These are phyloP conservation scores for Venturia nashicola DNA, from an alignment of 2,329 filamentous ascomycete species.

Conservation along the genomic window DNA sequence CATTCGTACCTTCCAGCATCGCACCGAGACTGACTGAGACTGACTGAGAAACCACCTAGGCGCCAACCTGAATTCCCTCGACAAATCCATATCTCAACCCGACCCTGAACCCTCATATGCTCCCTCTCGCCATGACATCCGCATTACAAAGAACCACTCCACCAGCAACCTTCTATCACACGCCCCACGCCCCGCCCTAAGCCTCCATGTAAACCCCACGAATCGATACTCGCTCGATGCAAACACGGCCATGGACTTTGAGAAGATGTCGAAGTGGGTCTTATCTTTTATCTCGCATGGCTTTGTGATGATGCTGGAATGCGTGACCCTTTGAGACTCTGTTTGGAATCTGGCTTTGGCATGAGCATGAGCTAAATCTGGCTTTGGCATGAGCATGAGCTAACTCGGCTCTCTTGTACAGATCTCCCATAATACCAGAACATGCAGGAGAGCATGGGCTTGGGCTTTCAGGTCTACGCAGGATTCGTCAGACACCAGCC, in stretches of 20 bases:
- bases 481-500: constrained; percentile 77
- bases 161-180: constrained; percentile 34
- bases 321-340: not conserved
- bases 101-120: constrained; percentile 6
- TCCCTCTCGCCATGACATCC: constrained; percentile 42
- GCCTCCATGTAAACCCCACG: constrained; percentile 42
- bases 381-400: not conserved
- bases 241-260: constrained; percentile 52
- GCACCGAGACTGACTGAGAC: constrained; percentile 1
- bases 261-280: constrained; percentile 59
- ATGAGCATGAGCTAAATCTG: not conserved
- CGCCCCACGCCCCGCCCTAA: constrained; percentile 18
- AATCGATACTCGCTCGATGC: constrained; percentile 69
- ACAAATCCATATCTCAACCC: not conserved
- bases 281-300: constrained; percentile 13
- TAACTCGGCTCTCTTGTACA: constrained; percentile 26
- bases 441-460: constrained; percentile 69
- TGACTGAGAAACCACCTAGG: constrained; percentile 3
- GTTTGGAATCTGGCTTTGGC: not conserved
- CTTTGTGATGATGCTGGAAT: not conserved
- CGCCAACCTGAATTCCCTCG: not conserved
- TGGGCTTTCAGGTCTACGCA: constrained; percentile 73
- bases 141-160: constrained; percentile 36
- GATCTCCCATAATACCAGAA: constrained; percentile 70
- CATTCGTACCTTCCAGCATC: not conserved